These are phyloP conservation scores for Schoenoplectus triqueter DNA, from an alignment of 202 grass and related monocot species.

Conservation along the genomic window DNA sequence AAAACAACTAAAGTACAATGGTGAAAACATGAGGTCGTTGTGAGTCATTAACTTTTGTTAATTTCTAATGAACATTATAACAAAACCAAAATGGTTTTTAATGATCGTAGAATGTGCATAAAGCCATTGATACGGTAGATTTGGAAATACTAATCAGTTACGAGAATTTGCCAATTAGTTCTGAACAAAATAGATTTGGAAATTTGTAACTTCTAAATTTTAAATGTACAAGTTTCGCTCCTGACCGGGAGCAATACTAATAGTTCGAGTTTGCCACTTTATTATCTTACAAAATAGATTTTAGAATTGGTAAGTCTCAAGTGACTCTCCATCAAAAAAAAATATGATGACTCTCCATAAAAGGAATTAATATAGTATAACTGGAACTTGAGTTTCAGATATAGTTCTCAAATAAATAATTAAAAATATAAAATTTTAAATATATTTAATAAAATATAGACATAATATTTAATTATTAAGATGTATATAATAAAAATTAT, in stretches of 20 bases:
- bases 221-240: neutral
- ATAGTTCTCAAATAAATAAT: no score
- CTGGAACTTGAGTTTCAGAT: no score
- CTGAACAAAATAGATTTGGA: neutral
- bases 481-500: no score
- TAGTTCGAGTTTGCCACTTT: neutral
- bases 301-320: no score
- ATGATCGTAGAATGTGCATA: neutral
- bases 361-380: no score
- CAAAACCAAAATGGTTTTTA: neutral
- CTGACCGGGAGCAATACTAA: neutral
- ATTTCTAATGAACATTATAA: neutral
- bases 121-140: neutral
- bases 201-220: neutral
- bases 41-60: neutral
- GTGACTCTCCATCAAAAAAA: no score
- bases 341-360: no score
- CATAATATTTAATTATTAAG: no score
- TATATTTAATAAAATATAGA: no score
- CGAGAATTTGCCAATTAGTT: neutral
- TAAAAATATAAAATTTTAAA: no score
- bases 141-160: neutral
- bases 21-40: neutral
- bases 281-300: neutral
- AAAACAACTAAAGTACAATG: neutral